These are phyloP conservation scores for Schizochytrium sp. DNA, from an alignment of 108 stramenopile genomes.

Conservation along the genomic window DNA sequence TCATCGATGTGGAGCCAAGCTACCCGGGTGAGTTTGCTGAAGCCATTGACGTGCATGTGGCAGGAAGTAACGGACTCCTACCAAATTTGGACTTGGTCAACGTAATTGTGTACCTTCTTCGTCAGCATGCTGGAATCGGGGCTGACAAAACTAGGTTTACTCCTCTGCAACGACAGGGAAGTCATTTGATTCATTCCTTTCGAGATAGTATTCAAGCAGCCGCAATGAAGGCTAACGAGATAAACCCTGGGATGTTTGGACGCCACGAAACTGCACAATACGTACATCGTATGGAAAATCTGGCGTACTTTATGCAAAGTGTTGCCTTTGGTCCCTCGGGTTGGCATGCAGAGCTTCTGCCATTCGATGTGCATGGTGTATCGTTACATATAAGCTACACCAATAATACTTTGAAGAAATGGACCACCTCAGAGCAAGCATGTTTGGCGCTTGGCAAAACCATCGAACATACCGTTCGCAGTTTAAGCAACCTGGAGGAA, in stretches of 20 bases:
- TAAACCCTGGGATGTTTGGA: not conserved
- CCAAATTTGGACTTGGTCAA: constrained; percentile 53
- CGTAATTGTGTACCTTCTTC: constrained; percentile 32
- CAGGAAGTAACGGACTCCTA: constrained; percentile 14
- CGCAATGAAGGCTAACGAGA: not conserved
- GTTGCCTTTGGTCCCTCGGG: constrained; percentile 43
- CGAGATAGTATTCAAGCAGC: not conserved
- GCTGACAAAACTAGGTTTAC: not conserved
- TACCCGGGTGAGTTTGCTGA: constrained; percentile 13
- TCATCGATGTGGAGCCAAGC: not conserved
- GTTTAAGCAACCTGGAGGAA: constrained; percentile 60
- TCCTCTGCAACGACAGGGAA: no score
- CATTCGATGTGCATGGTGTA: constrained; percentile 20
- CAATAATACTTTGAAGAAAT: not conserved
- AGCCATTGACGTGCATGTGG: constrained; percentile 13
- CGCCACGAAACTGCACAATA: not conserved
- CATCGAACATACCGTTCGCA: constrained; percentile 39
- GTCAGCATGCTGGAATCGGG: not conserved
- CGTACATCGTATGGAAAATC: not conserved
- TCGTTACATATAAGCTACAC: not conserved
- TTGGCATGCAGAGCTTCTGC: constrained; percentile 24
- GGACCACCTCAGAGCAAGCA: not conserved
- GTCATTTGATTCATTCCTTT: no score
- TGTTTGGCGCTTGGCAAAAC: not conserved
- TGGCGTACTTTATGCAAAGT: constrained; percentile 29